Percentiles rank a stretch among this genome's conserved stretches.
phyloP scores from a whole-genome alignment of 2,329 filamentous ascomycete genomes.

The Hymenoscyphus fraxineus region DNA sequence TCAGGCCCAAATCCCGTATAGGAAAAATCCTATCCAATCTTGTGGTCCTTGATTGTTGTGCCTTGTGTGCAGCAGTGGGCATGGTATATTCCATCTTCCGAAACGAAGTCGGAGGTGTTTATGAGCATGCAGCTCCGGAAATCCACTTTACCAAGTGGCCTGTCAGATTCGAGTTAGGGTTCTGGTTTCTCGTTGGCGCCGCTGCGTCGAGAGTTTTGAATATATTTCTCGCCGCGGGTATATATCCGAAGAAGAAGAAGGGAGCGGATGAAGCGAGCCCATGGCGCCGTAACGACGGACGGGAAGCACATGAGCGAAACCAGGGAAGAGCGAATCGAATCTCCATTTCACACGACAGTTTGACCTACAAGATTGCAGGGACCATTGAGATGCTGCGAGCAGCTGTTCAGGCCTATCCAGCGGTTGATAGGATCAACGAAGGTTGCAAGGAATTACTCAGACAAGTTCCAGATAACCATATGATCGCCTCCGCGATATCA shows the following conservation, averaged over 20 bases:
- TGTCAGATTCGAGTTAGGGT: conserved; percentile 3
- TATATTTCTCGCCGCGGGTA: neutral
- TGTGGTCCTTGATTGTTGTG: conserved; percentile 1
- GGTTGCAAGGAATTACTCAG: neutral
- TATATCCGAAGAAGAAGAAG: neutral
- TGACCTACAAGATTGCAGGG: neutral
- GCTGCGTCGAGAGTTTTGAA: conserved; percentile 2
- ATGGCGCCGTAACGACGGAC: neutral
- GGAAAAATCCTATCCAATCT: neutral
- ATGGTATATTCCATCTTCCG: conserved; percentile 6
- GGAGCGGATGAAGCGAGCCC: no score
- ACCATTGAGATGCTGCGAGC: neutral
- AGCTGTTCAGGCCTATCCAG: neutral
- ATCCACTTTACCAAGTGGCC: neutral
- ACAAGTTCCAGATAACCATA: neutral
- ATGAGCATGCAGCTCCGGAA: neutral
- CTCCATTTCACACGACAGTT: neutral
- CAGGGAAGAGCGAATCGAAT: neutral
- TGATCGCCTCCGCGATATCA: neutral
- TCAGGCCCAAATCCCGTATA: neutral
- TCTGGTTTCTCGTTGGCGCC: conserved; percentile 7
- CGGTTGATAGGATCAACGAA: neutral
- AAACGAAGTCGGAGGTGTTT: conserved; percentile 3
- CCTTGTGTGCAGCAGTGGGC: neutral
- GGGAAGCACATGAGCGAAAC: neutral